Evolutionary conservation across 192 early-diverging fungal species (phyloP), one percentile per base, ranked within the genome.

Genomic region (Entomortierella chlamydospora): DNA sequence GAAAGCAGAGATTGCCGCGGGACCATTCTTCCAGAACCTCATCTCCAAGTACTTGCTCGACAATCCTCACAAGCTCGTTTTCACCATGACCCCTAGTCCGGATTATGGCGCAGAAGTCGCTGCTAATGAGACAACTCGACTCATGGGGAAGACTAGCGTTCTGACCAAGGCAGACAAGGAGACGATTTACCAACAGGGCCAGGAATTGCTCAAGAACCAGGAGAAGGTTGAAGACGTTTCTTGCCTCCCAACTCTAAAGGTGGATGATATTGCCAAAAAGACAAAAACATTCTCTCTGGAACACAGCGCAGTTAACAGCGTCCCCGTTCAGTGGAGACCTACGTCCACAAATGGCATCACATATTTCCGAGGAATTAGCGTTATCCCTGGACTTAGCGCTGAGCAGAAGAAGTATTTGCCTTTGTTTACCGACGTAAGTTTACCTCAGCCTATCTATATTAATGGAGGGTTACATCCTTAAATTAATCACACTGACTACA

Each of bases 291-390:
- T 87, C 42, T 68, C 85, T 22, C 73, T 93, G 33, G 83, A 86
- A 11, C 83, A 87, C 41, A 85, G 65, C 43, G 82, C 73, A 15
- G 55, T 87, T n/a, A 71, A 68, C 42, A 81, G 81, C 11, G 70
- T 86, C 13, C 87, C 89, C 28, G 88, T 94, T 30, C 93, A 95
- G 55, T 92, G 91, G 91, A 86, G 95, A 56, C 84, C 87, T 7
- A 91, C 95, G 0, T 68, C 89, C 4, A 98, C 97, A 39, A 98
- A 98, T 66, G 96, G 94, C 26, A 91, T 98, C 57, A 95, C 95
- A 34, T 98, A 98, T 80, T 84, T 96, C 52, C 86, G 87, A n/a
- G 83, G 90, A 0, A 92, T 91, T 61, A 92, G 91, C 68, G 84
- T 87, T 33, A 83, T 92, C 37, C 83, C 82, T 33, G 84, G 83